Evolutionary conservation across 2,329 filamentous ascomycete genomes (phyloP), one percentile per base, ranked within the genome.

Genomic region (Thielaviopsis euricoi): DNA sequence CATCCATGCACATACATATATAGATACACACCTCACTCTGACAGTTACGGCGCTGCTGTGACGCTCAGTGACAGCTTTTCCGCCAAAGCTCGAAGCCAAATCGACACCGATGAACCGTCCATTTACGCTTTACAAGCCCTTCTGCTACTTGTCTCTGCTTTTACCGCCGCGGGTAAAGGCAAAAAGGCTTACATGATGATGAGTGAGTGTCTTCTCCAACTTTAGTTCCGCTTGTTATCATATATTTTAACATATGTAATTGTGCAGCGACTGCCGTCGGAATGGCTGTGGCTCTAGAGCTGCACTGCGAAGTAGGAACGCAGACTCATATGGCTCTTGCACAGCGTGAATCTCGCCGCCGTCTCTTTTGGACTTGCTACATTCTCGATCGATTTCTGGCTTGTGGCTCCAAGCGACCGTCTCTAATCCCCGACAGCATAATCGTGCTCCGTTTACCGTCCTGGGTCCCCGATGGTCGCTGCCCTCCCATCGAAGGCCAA

Each of bases 351-450:
- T 82, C 83, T 65, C 78, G 86, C 52, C 76, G 89, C 57, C 79
- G 86, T n/a, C 73, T 94, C 1, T 95, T 95, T 69, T 95, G 89
- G 89, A 84, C 86, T 1, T 91, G 87, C 66, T 95, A 93, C 64
- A 73, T 94, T 25, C 83, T 94, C 69, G 89, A 95, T 66, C 80
- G 86, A n/a, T 93, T 91, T 64, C 78, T 84, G 63, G 81, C 86
- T 1, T 89, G 86, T 63, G 89, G 89, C 17, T 91, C 88, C 3
- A 89, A 86, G 65, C 77, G 89, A 10, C 87, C 88, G 0, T 87
- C 86, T n/a, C 72, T 94, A 7, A 83, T 93, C 23, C 78, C 81
- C 25, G 89, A 94, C 68, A 82, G 87, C 65, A 83, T 82, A 1
- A 85, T 94, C 60, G 72, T 86, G 17, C 73, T 95, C 52, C 80